Evolutionary conservation across 495 filamentous ascomycete genomes (phyloP).

Genomic region (Aspergillus nanangensis): DNA sequence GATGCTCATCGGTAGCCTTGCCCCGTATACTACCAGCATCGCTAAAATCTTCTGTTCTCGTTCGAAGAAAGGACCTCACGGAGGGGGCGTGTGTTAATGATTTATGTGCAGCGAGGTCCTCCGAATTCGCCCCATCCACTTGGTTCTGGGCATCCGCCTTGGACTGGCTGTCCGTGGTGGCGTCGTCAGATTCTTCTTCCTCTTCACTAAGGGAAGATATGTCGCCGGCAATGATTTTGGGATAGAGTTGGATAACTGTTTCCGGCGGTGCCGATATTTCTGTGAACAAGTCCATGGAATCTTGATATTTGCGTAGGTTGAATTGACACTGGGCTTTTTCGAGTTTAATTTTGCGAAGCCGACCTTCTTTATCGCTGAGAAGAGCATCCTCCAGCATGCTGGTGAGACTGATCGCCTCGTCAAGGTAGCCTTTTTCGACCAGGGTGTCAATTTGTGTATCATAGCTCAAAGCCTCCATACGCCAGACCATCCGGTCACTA

Average conservation of each 20-base stretch:
- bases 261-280: slow-evolving; percentile 86
- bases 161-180: slow-evolving; percentile 13
- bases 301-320: slow-evolving; percentile 71
- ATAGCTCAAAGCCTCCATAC: slow-evolving; percentile 91
- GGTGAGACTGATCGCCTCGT: slow-evolving; percentile 89
- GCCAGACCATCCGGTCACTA: slow-evolving; percentile 88
- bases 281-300: slow-evolving; percentile 88
- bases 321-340: slow-evolving; percentile 86
- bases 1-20: slow-evolving; percentile 20
- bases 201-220: slow-evolving; percentile 55
- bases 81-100: slow-evolving; percentile 44
- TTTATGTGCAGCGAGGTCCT: slow-evolving; percentile 14
- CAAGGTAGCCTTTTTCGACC: slow-evolving; percentile 67
- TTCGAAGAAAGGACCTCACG: slow-evolving; percentile 51
- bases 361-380: slow-evolving; percentile 74
- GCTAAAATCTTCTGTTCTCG: slow-evolving; percentile 33
- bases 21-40: slow-evolving; percentile 45
- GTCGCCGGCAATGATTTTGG: slow-evolving; percentile 77
- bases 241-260: slow-evolving; percentile 81
- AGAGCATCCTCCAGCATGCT: slow-evolving; percentile 89
- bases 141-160: slow-evolving; percentile 22
- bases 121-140: slow-evolving; percentile 22
- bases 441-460: slow-evolving; percentile 87
- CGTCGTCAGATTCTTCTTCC: slow-evolving; percentile 44
- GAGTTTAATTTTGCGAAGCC: slow-evolving; percentile 79